Percentiles rank a stretch among this genome's conserved stretches.
phyloP scores from a whole-genome alignment of 2,329 filamentous ascomycete species.

The Trichophyton simii region DNA sequence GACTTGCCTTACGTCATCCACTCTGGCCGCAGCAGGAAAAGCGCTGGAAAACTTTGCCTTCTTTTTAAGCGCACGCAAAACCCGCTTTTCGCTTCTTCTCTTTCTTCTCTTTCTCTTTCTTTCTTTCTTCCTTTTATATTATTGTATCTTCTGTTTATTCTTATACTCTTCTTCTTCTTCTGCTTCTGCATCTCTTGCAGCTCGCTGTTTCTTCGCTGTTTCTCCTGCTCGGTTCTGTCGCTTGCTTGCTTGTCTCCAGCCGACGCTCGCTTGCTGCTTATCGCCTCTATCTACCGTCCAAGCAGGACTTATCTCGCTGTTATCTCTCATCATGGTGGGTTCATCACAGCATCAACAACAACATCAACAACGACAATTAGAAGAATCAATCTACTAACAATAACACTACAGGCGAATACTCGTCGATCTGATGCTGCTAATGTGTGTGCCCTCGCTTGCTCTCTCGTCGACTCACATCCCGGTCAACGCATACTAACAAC shows the following conservation, averaged over 20 bases:
- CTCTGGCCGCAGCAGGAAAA: too few relatives aligned
- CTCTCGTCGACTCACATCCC: background rate
- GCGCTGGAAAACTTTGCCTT: background rate
- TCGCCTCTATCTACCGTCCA: background rate
- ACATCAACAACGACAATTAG: too few relatives aligned
- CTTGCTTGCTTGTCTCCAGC: background rate
- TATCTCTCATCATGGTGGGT: conserved; percentile 3
- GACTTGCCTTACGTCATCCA: background rate
- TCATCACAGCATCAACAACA: too few relatives aligned
- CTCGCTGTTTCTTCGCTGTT: too few relatives aligned
- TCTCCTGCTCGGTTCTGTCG: background rate
- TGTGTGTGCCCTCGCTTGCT: conserved; percentile 21
- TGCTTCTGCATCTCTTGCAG: too few relatives aligned
- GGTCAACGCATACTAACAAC: conserved; percentile 8
- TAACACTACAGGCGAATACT: conserved; percentile 17
- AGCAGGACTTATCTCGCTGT: background rate
- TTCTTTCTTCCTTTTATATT: background rate
- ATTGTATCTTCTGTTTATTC: too few relatives aligned
- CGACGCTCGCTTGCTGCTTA: background rate
- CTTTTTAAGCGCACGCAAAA: background rate
- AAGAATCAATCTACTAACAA: background rate
- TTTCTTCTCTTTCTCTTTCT: background rate
- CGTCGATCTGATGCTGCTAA: conserved; percentile 29
- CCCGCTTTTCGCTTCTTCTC: background rate
- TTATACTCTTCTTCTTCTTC: too few relatives aligned